A percentile compares a stretch with the other conserved stretches of the same genome.
Evolutionary conservation across 257 asterid species (phyloP).

Genomic region (Haberlea rhodopensis): DNA sequence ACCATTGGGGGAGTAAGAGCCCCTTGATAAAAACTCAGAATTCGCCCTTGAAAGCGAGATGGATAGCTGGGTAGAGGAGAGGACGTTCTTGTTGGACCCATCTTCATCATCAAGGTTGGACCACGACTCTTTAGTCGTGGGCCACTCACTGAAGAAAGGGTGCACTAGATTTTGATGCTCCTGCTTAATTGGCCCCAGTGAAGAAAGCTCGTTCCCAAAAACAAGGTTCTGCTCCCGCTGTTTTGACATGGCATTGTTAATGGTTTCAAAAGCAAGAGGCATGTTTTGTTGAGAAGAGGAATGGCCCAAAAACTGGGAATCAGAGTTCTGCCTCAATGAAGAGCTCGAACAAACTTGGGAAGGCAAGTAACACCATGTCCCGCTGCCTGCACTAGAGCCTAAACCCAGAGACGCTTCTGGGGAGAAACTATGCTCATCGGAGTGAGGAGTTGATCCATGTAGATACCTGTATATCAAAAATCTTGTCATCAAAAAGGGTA

Average conservation of each 20-base stretch:
- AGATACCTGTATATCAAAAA: conserved; percentile 49
- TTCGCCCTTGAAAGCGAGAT: conserved; percentile 69
- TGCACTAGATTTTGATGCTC: conserved; percentile 72
- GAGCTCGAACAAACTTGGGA: conserved; percentile 60
- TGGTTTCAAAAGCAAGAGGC: conserved; percentile 48
- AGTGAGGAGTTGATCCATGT: conserved; percentile 48
- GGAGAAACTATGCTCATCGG: conserved; percentile 53
- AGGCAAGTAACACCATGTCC: conserved; percentile 63
- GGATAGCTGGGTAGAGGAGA: conserved; percentile 78
- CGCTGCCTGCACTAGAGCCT: conserved; percentile 45
- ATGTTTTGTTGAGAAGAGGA: conserved; percentile 45
- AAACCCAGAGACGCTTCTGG: conserved; percentile 61
- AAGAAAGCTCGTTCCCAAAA: conserved; percentile 51
- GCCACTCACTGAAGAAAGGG: conserved; percentile 88
- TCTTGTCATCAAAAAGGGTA: too few relatives aligned
- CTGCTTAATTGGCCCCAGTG: conserved; percentile 52
- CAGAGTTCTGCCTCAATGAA: conserved; percentile 46
- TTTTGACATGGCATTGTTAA: conserved; percentile 44
- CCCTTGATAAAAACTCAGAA: conserved; percentile 54
- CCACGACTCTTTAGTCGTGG: conserved; percentile 80
- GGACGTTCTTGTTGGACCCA: conserved; percentile 51
- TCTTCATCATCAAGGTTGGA: conserved; percentile 58
- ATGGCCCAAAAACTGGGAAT: conserved; percentile 41
- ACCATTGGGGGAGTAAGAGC: conserved; percentile 62
- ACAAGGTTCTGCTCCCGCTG: conserved; percentile 69